Conservation (phyloP, 148 eudicot species). For the Oxyria digyna region DNA sequence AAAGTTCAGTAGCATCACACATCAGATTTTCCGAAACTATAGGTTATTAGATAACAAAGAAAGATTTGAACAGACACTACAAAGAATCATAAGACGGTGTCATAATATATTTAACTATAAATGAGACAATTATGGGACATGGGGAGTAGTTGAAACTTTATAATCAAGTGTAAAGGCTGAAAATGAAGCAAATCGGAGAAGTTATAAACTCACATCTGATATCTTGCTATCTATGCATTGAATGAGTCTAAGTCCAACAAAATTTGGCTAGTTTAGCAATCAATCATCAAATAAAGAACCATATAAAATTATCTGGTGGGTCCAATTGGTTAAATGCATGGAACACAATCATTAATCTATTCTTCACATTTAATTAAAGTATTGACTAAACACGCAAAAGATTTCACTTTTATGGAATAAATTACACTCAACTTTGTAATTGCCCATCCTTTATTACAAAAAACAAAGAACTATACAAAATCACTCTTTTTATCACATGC, state of each 20-base stretch:
- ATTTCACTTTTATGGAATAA: background rate
- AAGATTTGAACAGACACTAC: background rate
- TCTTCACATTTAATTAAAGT: background rate
- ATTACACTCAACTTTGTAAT: background rate
- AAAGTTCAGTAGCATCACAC: slow-evolving; percentile 4
- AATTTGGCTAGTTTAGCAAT: slow-evolving; percentile 4
- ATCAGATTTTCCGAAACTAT: background rate
- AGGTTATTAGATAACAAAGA: background rate
- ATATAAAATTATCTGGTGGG: background rate
- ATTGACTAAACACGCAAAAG: background rate
- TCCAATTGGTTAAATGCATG: slow-evolving; percentile 4
- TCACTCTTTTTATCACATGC: background rate
- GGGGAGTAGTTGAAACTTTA: slow-evolving; percentile 2
- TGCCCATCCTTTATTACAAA: background rate
- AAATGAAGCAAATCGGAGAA: slow-evolving; percentile 2
- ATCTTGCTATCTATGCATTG: background rate
- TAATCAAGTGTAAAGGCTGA: background rate
- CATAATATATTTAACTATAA: background rate
- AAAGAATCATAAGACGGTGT: background rate
- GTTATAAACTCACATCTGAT: background rate
- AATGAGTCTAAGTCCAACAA: background rate
- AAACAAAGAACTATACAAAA: background rate
- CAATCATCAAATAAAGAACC: background rate
- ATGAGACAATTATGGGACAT: slow-evolving; percentile 4
- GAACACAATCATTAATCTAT: background rate